These are phyloP conservation scores for Stentor roeselii DNA, from an alignment of 73 alveolate species.

Conservation along the genomic window DNA sequence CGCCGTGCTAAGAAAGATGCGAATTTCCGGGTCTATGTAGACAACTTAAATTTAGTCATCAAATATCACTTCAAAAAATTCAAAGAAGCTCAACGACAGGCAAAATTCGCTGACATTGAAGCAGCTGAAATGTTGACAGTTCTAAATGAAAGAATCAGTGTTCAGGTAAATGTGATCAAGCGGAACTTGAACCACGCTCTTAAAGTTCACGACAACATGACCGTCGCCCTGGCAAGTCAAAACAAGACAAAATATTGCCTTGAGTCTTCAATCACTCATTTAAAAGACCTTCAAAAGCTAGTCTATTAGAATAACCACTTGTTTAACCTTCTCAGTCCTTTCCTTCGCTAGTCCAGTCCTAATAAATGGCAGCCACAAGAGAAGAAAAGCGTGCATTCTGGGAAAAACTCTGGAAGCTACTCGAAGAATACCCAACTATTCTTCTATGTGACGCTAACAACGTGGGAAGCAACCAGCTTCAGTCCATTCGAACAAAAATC, in stretches of 20 bases:
- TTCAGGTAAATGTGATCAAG: neutral
- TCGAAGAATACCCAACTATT: constrained; percentile 52
- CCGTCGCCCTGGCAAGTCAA: neutral
- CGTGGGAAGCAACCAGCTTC: constrained; percentile 50
- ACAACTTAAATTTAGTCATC: neutral
- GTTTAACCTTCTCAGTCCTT: neutral
- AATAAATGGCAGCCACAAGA: constrained; percentile 43
- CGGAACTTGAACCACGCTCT: neutral
- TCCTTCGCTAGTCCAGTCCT: neutral
- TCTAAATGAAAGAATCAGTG: neutral
- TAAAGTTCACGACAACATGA: neutral
- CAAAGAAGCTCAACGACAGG: neutral
- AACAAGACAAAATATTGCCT: neutral
- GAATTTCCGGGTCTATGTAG: neutral
- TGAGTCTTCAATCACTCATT: neutral
- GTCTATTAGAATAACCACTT: neutral
- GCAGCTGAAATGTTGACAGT: neutral
- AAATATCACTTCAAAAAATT: neutral
- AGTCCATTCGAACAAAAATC: constrained; percentile 62
- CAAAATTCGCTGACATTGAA: neutral
- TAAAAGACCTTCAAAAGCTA: neutral
- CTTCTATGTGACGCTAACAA: constrained; percentile 56
- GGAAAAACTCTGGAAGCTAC: constrained; percentile 43
- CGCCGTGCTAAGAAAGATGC: neutral
- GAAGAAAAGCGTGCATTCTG: constrained; percentile 55